phyloP scores from a whole-genome alignment of 768 basidiomycete species.

The Suillus ampliporus region DNA sequence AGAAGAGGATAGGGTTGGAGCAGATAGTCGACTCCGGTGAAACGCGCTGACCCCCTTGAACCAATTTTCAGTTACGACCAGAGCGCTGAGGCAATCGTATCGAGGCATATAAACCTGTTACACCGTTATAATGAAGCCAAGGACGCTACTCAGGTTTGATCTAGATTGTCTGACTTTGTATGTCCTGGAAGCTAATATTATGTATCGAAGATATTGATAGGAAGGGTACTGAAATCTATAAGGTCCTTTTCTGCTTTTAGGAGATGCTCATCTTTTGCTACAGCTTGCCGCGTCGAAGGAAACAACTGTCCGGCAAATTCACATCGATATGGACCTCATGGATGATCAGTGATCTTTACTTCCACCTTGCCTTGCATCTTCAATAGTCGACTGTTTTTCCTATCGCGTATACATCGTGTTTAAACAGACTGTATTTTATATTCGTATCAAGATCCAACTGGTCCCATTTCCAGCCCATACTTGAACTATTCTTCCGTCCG shows the following conservation, averaged over 20 bases:
- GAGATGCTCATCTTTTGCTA: slow-evolving; percentile 21
- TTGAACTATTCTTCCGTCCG: slow-evolving; percentile 19
- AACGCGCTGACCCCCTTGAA: slow-evolving; percentile 1
- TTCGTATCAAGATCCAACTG: slow-evolving; percentile 37
- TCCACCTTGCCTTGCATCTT: not conserved
- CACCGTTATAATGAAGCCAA: slow-evolving; percentile 85
- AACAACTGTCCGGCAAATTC: slow-evolving; percentile 75
- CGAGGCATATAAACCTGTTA: slow-evolving; percentile 70
- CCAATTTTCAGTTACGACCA: slow-evolving; percentile 41
- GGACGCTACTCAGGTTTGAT: slow-evolving; percentile 74
- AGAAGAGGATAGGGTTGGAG: slow-evolving; percentile 52
- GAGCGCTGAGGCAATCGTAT: slow-evolving; percentile 64
- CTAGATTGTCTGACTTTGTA: not conserved
- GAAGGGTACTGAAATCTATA: slow-evolving; percentile 55
- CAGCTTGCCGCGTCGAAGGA: slow-evolving; percentile 77
- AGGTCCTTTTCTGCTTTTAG: not conserved
- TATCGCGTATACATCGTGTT: not conserved
- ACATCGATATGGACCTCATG: slow-evolving; percentile 70
- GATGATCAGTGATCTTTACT: slow-evolving; percentile 33
- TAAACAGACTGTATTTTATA: slow-evolving; percentile 13
- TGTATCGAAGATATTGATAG: slow-evolving; percentile 69
- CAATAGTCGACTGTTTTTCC: not conserved
- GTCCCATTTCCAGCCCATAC: slow-evolving; percentile 41
- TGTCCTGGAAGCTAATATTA: not conserved
- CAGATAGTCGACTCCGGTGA: slow-evolving; percentile 7